A percentile compares a stretch with the other conserved stretches of the same genome.
Evolutionary conservation across 306 rosid genomes (phyloP).

Genomic region (Geum urbanum): DNA sequence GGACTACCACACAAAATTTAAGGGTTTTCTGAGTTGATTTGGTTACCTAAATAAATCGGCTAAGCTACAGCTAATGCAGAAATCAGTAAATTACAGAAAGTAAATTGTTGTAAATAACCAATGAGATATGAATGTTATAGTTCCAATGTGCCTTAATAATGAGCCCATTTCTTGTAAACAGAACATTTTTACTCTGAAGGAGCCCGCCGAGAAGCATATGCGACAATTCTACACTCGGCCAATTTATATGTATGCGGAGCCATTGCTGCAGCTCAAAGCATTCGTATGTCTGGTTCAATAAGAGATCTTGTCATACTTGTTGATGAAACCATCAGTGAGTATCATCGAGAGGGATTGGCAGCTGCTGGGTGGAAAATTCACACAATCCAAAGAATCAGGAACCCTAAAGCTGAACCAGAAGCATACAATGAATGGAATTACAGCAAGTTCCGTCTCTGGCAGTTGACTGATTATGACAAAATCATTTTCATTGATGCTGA

Average conservation of each 20-base stretch:
- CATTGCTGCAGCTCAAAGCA: constrained; percentile 80
- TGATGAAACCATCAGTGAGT: constrained; percentile 64
- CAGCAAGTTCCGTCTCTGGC: constrained; percentile 93
- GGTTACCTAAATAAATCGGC: no score
- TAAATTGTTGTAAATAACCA: no score
- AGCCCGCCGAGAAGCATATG: constrained; percentile 72
- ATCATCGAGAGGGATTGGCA: constrained; percentile 71
- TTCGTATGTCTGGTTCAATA: constrained; percentile 83
- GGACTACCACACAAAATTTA: no score
- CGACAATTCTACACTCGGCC: constrained; percentile 88
- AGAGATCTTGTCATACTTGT: constrained; percentile 84
- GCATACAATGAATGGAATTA: constrained; percentile 95
- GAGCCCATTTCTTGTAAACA: constrained; percentile 36
- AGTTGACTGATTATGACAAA: constrained; percentile 79
- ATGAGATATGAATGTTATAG: no score
- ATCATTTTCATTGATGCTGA: constrained; percentile 87
- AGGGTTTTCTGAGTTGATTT: no score
- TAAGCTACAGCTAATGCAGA: no score
- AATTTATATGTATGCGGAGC: constrained; percentile 86
- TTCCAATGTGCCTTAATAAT: constrained; percentile 4
- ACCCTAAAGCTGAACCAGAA: constrained; percentile 80
- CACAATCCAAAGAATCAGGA: constrained; percentile 74
- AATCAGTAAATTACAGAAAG: no score
- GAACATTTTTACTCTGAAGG: constrained; percentile 58
- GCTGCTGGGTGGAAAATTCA: constrained; percentile 90